Percentiles rank a stretch among this genome's conserved stretches.
Conservation (phyloP, 1,284 basidiomycete species). For the Leccinum pachyderme region DNA sequence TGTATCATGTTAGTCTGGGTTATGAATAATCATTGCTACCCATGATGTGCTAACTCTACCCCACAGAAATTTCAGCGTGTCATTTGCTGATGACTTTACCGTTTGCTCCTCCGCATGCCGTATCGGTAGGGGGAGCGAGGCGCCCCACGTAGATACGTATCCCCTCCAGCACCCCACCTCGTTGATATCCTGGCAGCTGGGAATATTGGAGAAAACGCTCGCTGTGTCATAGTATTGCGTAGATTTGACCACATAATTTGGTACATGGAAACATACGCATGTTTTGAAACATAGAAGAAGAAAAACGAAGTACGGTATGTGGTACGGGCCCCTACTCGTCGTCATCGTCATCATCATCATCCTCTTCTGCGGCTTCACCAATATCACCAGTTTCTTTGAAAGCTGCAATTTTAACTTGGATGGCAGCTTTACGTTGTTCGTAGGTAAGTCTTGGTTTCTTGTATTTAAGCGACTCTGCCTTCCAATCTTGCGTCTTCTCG, state of each 20-base stretch:
- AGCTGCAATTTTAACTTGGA: conserved; percentile 81
- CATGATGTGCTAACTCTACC: conserved; percentile 6
- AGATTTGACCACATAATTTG: conserved; percentile 10
- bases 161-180: conserved; percentile 30
- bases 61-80: conserved; percentile 61
- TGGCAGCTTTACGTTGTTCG: conserved; percentile 75
- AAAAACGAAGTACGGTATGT: not conserved
- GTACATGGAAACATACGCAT: conserved; percentile 22
- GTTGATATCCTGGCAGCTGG: conserved; percentile 51
- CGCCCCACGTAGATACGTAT: conserved; percentile 41
- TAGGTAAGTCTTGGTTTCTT: conserved; percentile 71
- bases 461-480: conserved; percentile 80
- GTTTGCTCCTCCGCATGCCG: conserved; percentile 59
- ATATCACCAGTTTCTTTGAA: conserved; percentile 68
- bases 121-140: conserved; percentile 39
- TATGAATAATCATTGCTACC: conserved; percentile 1
- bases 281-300: conserved; percentile 10
- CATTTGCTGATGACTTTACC: conserved; percentile 46
- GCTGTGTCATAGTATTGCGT: conserved; percentile 19
- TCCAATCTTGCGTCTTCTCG: conserved; percentile 94
- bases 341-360: conserved; percentile 51
- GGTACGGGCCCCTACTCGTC: conserved; percentile 47
- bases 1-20: conserved; percentile 59
- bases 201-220: conserved; percentile 41
- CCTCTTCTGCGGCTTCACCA: conserved; percentile 47